Base-by-base conservation (phyloP, 768 basidiomycete species). In the Lactarius indigo region DNA sequence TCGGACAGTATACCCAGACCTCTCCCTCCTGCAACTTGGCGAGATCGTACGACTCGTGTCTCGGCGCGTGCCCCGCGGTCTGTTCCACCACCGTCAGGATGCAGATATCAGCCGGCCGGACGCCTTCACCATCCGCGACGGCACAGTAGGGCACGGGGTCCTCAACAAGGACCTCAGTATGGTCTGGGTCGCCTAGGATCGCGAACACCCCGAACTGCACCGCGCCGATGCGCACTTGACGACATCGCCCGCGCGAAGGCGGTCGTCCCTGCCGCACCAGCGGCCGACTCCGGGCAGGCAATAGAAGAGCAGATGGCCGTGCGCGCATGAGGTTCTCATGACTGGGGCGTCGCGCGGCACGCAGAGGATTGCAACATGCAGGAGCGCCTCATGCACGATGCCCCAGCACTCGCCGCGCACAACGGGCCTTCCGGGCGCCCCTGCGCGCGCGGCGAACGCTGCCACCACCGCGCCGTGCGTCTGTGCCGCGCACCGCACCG, bases 351-450 rank as follows among this genome's bases (percentile, higher is more conserved):
- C 79, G 52, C 80, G 75, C 65, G 80, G 80, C 59, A 80, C 78
- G 10, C 35, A 59, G 71, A 75, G 78, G 23, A 78, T 74, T 3
- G 76, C 72, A 68, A 81, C 79, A 56, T 78, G 76, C 62, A 78
- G 77, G 63, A 87, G 76, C 33, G 78, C 84, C 74, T 84, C 80
- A 68, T 77, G 75, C 18, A 85, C 84, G 37, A 87, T 72, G 75
- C 85, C 84, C 85, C 85, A 86, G 72, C 85, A 85, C 69, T 84
- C 84, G 47, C 84, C 83, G 33, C 80, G 80, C n/a, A 76, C 83
- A 64, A 84, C 81, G 59, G 77, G 80, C 63, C 76, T 68, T 6
- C 81, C 81, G 1, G 78, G 74, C 4, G 74, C 79, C 44, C 77
- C 76, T 68, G 80, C 85, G 35, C 75, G 73, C 70, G 82, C 80